These are phyloP conservation scores for Candida jianshihensis DNA, from an alignment of 805 yeast genomes.

Conservation along the genomic window DNA sequence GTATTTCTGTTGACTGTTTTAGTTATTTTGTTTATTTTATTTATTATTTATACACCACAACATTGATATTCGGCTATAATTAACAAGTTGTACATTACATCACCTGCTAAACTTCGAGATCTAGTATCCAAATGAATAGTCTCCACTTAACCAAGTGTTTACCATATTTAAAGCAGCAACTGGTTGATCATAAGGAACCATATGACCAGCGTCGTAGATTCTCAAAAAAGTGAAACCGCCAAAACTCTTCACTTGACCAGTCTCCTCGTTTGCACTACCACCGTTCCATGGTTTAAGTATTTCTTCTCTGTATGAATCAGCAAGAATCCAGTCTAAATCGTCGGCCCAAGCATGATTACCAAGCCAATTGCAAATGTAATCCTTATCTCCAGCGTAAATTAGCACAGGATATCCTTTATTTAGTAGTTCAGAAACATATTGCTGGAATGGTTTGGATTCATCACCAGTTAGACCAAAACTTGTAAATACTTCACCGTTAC, in stretches of 20 bases:
- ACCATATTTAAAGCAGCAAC: slow-evolving; percentile 62
- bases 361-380: slow-evolving; percentile 87
- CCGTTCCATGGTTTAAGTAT: slow-evolving; percentile 36
- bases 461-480: slow-evolving; percentile 77
- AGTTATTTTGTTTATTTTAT: no score
- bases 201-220: slow-evolving; percentile 79
- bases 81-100: no score
- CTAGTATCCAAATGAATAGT: slow-evolving; percentile 16
- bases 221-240: slow-evolving; percentile 71
- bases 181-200: slow-evolving; percentile 90
- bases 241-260: slow-evolving; percentile 72
- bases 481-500: slow-evolving; percentile 59
- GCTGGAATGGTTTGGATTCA: slow-evolving; percentile 79
- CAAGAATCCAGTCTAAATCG: slow-evolving; percentile 57
- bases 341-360: slow-evolving; percentile 85
- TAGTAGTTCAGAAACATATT: slow-evolving; percentile 59
- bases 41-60: no score
- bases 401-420: slow-evolving; percentile 71
- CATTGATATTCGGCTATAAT: no score
- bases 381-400: slow-evolving; percentile 92
- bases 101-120: no score
- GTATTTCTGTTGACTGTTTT: no score
- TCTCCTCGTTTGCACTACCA: slow-evolving; percentile 30
- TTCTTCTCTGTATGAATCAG: slow-evolving; percentile 36
- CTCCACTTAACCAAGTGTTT: slow-evolving; percentile 66